A percentile compares a stretch with the other conserved stretches of the same genome.
Evolutionary conservation across 805 yeast species (phyloP).

Genomic region (Tetrapisispora arboricola): DNA sequence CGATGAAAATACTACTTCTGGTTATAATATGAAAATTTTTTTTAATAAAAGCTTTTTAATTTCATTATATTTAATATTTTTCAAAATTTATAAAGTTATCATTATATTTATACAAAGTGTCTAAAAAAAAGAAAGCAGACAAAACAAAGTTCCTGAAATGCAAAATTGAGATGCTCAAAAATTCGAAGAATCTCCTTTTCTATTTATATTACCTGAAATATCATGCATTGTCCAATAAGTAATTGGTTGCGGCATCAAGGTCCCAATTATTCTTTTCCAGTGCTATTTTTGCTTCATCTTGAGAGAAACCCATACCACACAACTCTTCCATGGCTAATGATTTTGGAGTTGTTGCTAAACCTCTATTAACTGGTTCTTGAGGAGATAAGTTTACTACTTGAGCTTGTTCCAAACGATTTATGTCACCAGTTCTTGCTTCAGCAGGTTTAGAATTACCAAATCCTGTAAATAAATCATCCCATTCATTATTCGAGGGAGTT

Average conservation of each 20-base stretch:
- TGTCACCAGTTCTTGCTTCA: too few species aligned
- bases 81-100: neutral
- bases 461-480: slow-evolving; percentile 92
- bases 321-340: slow-evolving; percentile 63
- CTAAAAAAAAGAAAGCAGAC: neutral
- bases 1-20: too few species aligned
- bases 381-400: neutral
- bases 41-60: too few species aligned
- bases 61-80: neutral
- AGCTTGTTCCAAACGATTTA: too few species aligned
- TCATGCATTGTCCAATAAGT: slow-evolving; percentile 61
- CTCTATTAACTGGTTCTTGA: slow-evolving; percentile 16
- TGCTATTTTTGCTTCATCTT: slow-evolving; percentile 56
- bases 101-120: neutral
- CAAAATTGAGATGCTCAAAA: neutral
- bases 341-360: slow-evolving; percentile 37
- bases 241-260: slow-evolving; percentile 80
- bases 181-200: too few species aligned
- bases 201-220: neutral
- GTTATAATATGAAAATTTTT: too few species aligned
- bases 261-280: slow-evolving; percentile 61
- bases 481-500: slow-evolving; percentile 50
- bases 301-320: slow-evolving; percentile 81
- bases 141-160: neutral
- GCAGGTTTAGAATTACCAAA: slow-evolving; percentile 43